Evolutionary conservation across 2,329 filamentous ascomycete species (phyloP).

Genomic region (Bipolaris zeicola): DNA sequence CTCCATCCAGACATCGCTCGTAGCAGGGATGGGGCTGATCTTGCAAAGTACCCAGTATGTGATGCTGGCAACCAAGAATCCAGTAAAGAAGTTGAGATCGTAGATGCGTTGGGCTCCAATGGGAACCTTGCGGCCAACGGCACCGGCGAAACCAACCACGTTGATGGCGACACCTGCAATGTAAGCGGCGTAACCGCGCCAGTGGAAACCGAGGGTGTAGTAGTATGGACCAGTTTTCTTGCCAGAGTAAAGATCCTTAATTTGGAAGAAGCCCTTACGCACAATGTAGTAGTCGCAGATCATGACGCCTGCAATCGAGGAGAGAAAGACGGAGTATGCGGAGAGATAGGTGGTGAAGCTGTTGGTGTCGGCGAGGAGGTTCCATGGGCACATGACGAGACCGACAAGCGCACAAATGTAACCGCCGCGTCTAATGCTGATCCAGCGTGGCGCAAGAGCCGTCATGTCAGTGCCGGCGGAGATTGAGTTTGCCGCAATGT

Average conservation of each 20-base stretch:
- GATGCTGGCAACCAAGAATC: constrained; percentile 71
- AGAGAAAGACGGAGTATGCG: constrained; percentile 92
- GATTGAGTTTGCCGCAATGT: constrained; percentile 85
- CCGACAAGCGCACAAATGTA: constrained; percentile 83
- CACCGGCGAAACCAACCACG: constrained; percentile 87
- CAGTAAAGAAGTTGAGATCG: constrained; percentile 87
- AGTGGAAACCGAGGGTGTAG: constrained; percentile 75
- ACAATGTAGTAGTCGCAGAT: constrained; percentile 86
- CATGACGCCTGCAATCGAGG: constrained; percentile 91
- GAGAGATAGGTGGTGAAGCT: constrained; percentile 91
- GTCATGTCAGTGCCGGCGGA: constrained; percentile 84
- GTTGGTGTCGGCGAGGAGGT: constrained; percentile 74
- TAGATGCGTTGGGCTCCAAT: constrained; percentile 83
- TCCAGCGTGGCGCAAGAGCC: constrained; percentile 75
- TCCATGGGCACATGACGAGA: constrained; percentile 86
- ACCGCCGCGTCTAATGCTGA: constrained; percentile 85
- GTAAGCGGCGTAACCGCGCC: constrained; percentile 84
- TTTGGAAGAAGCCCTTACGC: constrained; percentile 77
- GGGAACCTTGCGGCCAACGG: constrained; percentile 73
- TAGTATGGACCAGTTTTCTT: constrained; percentile 72
- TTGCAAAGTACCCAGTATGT: constrained; percentile 75
- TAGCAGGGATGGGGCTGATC: constrained; percentile 74
- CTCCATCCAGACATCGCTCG: constrained; percentile 78
- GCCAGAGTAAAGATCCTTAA: constrained; percentile 79
- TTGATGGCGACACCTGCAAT: constrained; percentile 85